Base-by-base conservation (phyloP, 108 stramenopile species). In the Mediolabrus comicus region DNA sequence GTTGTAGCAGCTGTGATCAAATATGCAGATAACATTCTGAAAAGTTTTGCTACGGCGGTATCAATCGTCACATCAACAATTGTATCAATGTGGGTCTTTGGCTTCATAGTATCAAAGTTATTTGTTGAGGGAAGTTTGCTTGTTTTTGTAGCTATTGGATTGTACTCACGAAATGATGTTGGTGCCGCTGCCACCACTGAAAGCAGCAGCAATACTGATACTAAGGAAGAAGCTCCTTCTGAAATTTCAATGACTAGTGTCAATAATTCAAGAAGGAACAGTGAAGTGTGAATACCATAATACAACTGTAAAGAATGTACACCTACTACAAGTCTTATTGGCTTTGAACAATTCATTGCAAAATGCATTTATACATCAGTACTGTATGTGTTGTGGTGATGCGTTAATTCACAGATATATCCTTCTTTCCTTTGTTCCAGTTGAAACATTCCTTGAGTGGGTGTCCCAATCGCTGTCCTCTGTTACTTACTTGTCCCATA, bases 11-110 rank as follows among this genome's bases (percentile, higher is more conserved):
- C 86, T 35, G 92, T 92, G 27, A 89, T 94, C 32, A 92, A 92
- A 62, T 92, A 91, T 61, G 90, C 90, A n/a, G 95, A 92, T 77
- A 92, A 88, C 65, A 83, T 94, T 17, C 57, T 91, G 62, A 92
- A 91, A 74, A 86, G 84, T 12, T 89, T 88, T 57, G 87, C 88
- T 14, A 86, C 90, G 34, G 86, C 84, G 9, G 57, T 91, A 31
- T 80, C 85, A 10, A 75, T 80, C 29, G 77, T 79, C 16, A 69
- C 67, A 16, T 69, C 67, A 6, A 75, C 81, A 26, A 57, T 76
- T 17, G 62, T 78, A 25, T 55, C 69, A 1, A 86, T 87, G 87
- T 71, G 80, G 17, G 85, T 84, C 5, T 70, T 74, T 46, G 83
- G 83, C 5, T 76, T 76, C 49, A 49, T 68, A 28, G 69, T 76